Evolutionary conservation across 495 filamentous ascomycete genomes (phyloP).

Genomic region (Penicillium chermesinum): DNA sequence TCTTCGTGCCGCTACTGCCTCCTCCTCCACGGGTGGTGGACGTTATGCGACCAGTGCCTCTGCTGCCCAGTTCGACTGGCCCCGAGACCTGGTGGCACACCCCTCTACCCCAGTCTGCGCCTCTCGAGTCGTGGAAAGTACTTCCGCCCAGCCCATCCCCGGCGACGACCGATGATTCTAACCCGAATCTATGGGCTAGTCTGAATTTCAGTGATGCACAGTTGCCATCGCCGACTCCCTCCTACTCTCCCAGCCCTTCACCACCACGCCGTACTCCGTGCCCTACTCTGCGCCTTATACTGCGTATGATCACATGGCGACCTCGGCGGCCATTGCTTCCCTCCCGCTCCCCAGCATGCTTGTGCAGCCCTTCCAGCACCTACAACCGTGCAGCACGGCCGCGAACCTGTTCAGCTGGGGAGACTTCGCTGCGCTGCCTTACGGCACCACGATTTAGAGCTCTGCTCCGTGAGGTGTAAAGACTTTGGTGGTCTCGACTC

Average conservation of each 20-base stretch:
- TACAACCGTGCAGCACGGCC: constrained; percentile 55
- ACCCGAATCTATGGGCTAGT: constrained; percentile 73
- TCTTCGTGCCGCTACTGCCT: constrained; percentile 86
- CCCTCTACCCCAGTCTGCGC: constrained; percentile 52
- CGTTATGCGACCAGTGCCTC: constrained; percentile 74
- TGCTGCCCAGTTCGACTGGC: constrained; percentile 82
- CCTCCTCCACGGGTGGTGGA: constrained; percentile 92
- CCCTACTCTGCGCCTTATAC: constrained; percentile 67
- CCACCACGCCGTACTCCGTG: constrained; percentile 65
- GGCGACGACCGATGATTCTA: constrained; percentile 64
- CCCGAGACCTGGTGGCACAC: constrained; percentile 74
- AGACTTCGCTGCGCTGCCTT: constrained; percentile 52
- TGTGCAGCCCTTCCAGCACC: constrained; percentile 49
- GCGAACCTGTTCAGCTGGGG: constrained; percentile 67
- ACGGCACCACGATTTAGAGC: constrained; percentile 53
- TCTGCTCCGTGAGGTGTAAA: constrained; percentile 1
- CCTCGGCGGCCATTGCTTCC: constrained; percentile 54
- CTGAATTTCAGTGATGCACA: constrained; percentile 66
- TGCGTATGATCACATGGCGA: constrained; percentile 63
- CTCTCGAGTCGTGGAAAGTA: constrained; percentile 90
- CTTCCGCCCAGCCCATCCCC: constrained; percentile 80
- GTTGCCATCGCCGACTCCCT: constrained; percentile 66
- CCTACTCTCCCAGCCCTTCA: constrained; percentile 77
- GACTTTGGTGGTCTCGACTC: constrained; percentile 14
- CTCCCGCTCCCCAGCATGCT: constrained; percentile 90